Percentiles rank a stretch among this genome's conserved stretches.
phyloP scores from a whole-genome alignment of 208 protist species.

The Trypanosomatidae sp. region DNA sequence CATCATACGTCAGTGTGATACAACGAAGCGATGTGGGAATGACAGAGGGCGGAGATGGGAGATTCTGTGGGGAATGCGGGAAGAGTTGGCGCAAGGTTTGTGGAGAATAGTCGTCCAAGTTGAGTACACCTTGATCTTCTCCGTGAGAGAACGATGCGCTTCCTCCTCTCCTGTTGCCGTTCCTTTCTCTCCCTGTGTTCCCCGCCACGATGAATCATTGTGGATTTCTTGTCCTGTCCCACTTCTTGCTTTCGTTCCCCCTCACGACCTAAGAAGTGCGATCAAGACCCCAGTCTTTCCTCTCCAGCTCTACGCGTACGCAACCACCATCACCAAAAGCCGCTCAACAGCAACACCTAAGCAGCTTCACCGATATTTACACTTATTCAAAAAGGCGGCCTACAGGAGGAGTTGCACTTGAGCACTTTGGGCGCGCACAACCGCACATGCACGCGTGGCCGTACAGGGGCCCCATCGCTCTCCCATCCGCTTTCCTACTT shows the following conservation, averaged over 20 bases:
- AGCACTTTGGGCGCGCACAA: background rate
- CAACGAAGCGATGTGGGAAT: background rate
- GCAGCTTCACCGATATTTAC: background rate
- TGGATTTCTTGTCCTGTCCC: background rate
- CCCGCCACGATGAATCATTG: background rate
- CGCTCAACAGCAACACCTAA: background rate
- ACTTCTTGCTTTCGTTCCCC: background rate
- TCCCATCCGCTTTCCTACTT: background rate
- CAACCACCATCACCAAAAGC: background rate
- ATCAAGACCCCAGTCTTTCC: background rate
- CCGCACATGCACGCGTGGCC: background rate
- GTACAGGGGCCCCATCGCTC: background rate
- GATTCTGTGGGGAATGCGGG: background rate
- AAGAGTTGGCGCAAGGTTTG: background rate
- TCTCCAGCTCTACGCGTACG: background rate
- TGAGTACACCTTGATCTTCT: background rate
- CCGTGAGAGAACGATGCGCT: background rate
- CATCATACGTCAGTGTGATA: background rate
- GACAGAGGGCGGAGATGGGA: background rate
- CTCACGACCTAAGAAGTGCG: no score
- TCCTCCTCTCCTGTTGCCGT: background rate
- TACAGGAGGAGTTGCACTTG: background rate
- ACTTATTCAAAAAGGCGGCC: background rate
- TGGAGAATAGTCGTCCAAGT: background rate
- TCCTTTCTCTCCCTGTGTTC: background rate